A percentile compares a stretch with the other conserved stretches of the same genome.
phyloP scores from a whole-genome alignment of 768 basidiomycete species.

The Aureoboletus auriporus region DNA sequence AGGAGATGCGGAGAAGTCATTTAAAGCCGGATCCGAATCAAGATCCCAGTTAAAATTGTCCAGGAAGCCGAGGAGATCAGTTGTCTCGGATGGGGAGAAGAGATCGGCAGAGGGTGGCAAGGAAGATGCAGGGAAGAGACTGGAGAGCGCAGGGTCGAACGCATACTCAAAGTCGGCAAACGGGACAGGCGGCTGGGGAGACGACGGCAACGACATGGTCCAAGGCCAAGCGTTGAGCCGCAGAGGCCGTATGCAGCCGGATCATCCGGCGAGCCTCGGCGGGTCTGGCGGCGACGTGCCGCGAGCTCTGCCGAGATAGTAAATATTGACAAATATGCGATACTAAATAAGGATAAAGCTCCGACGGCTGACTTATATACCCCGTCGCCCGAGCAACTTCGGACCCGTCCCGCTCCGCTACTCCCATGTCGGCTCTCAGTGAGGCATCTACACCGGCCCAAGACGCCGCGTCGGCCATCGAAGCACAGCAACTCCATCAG shows the following conservation, averaged over 20 bases:
- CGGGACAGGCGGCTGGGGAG: slow-evolving; percentile 48
- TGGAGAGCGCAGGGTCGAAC: slow-evolving; percentile 60
- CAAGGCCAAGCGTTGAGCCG: too few species aligned
- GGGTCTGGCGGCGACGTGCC: neutral
- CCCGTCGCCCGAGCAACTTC: slow-evolving; percentile 23
- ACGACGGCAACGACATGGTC: slow-evolving; percentile 25
- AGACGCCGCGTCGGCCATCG: slow-evolving; percentile 57
- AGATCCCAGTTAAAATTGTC: slow-evolving; percentile 76
- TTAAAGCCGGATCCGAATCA: slow-evolving; percentile 34
- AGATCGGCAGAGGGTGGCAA: slow-evolving; percentile 72
- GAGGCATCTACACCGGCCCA: slow-evolving; percentile 66
- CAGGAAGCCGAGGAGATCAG: slow-evolving; percentile 76
- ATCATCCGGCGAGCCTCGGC: slow-evolving; percentile 6
- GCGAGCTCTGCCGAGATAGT: slow-evolving; percentile 18
- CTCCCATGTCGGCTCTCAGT: slow-evolving; percentile 73
- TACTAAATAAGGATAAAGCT: slow-evolving; percentile 23
- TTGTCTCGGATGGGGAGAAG: slow-evolving; percentile 74
- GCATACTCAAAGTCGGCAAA: slow-evolving; percentile 69
- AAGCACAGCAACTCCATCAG: slow-evolving; percentile 49
- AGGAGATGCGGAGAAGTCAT: slow-evolving; percentile 2
- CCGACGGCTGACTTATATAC: slow-evolving; percentile 28
- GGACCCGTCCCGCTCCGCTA: slow-evolving; percentile 38
- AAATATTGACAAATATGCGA: slow-evolving; percentile 26
- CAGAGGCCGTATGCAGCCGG: too few species aligned
- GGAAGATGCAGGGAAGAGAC: slow-evolving; percentile 54